phyloP scores from a whole-genome alignment of 2,329 filamentous ascomycete species.

The Sclerotinia subarctica region DNA sequence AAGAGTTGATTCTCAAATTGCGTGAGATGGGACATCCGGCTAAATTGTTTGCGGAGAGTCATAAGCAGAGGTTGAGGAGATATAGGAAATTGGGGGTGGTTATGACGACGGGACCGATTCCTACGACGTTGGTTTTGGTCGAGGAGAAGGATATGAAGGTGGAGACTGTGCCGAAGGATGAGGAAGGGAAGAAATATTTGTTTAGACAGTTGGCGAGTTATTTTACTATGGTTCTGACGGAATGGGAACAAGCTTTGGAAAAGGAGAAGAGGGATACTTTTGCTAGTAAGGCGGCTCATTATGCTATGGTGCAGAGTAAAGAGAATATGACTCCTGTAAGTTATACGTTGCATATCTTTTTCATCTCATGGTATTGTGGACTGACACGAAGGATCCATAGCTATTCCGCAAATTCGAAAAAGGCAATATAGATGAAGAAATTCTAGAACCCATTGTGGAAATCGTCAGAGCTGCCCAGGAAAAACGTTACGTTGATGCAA shows the following conservation, averaged over 20 bases:
- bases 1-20: conserved; percentile 65
- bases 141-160: conserved; percentile 89
- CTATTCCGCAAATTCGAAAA: conserved; percentile 88
- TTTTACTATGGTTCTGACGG: conserved; percentile 90
- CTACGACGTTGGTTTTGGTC: conserved; percentile 76
- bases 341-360: conserved; percentile 15
- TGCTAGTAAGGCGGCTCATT: conserved; percentile 76
- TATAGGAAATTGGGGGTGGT: conserved; percentile 63
- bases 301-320: conserved; percentile 80
- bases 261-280: conserved; percentile 63
- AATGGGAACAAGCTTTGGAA: conserved; percentile 78
- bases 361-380: not conserved
- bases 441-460: conserved; percentile 80
- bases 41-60: conserved; percentile 76
- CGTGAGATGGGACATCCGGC: conserved; percentile 70
- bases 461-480: conserved; percentile 90
- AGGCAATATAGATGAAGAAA: conserved; percentile 70
- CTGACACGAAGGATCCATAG: conserved; percentile 38
- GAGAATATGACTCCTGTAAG: conserved; percentile 77
- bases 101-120: conserved; percentile 74
- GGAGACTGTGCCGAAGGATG: conserved; percentile 57
- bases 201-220: conserved; percentile 89
- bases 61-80: conserved; percentile 64
- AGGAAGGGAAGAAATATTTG: conserved; percentile 65
- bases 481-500: conserved; percentile 90